phyloP scores from a whole-genome alignment of 352 stramenopile species.

The Albugo candida region DNA sequence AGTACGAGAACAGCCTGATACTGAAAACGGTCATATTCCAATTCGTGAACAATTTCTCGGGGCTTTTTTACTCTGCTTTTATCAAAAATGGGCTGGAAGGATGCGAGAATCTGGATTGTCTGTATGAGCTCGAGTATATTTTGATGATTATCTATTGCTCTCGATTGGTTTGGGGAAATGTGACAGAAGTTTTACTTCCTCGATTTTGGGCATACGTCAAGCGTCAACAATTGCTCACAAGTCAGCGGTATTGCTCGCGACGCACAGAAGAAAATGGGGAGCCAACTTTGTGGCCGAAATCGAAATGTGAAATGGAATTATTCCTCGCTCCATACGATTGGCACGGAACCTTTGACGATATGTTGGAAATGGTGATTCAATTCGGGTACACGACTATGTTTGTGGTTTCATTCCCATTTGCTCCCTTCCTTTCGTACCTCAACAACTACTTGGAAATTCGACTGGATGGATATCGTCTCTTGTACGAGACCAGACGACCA shows the following conservation, averaged over 20 bases:
- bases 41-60: slow-evolving; percentile 70
- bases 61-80: slow-evolving; percentile 74
- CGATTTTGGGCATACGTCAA: slow-evolving; percentile 64
- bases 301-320: slow-evolving; percentile 37
- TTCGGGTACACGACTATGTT: slow-evolving; percentile 89
- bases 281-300: slow-evolving; percentile 15
- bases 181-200: slow-evolving; percentile 51
- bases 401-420: slow-evolving; percentile 82
- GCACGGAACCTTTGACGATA: slow-evolving; percentile 66
- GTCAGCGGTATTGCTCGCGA: slow-evolving; percentile 10
- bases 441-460: slow-evolving; percentile 88
- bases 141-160: slow-evolving; percentile 58
- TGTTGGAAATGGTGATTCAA: slow-evolving; percentile 80
- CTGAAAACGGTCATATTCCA: slow-evolving; percentile 69
- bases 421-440: slow-evolving; percentile 68
- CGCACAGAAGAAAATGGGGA: slow-evolving; percentile 18
- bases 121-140: slow-evolving; percentile 59
- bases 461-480: slow-evolving; percentile 74
- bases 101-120: slow-evolving; percentile 17
- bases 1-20: slow-evolving; percentile 87
- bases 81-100: slow-evolving; percentile 43
- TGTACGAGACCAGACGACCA: slow-evolving; percentile 46
- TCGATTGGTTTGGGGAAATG: slow-evolving; percentile 50
- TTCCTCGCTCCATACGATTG: slow-evolving; percentile 42
- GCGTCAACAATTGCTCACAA: slow-evolving; percentile 42